A percentile compares a stretch with the other conserved stretches of the same genome.
Conservation (phyloP, 73 alveolate species). For the Symbiodinium natans region DNA sequence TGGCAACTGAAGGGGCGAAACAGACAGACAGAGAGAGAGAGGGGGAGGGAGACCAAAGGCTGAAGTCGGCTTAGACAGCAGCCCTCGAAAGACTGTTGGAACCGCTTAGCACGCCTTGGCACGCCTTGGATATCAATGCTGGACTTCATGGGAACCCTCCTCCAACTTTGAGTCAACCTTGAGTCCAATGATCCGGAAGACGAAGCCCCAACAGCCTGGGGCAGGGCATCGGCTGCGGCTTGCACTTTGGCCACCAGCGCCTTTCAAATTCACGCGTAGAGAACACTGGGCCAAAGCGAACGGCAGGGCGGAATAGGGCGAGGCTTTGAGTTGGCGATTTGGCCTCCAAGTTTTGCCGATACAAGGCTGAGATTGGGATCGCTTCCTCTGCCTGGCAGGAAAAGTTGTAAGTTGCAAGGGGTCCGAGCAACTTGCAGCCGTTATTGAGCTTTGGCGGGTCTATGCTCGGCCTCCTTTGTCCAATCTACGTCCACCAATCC, state of each 20-base stretch:
- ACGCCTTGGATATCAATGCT: too few relatives aligned
- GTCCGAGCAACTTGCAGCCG: neutral
- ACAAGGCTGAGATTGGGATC: conserved; percentile 72
- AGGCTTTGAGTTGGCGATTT: too few relatives aligned
- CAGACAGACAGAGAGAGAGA: neutral
- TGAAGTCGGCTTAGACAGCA: neutral
- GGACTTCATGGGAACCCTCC: too few relatives aligned
- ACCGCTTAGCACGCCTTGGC: too few relatives aligned
- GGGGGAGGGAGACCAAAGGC: neutral
- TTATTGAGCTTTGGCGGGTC: too few relatives aligned
- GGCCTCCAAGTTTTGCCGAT: conserved; percentile 40
- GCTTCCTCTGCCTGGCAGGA: conserved; percentile 77
- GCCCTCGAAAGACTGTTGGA: neutral
- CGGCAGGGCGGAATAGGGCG: too few relatives aligned
- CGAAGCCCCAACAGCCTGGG: neutral
- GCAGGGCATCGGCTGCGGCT: neutral
- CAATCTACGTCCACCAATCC: conserved; percentile 85
- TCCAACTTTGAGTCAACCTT: too few relatives aligned
- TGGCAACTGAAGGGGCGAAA: conserved; percentile 14
- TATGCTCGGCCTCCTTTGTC: conserved; percentile 83
- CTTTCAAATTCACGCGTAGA: too few relatives aligned
- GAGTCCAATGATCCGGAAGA: too few relatives aligned
- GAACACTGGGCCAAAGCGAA: too few relatives aligned
- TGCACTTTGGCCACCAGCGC: neutral
- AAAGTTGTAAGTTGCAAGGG: too few relatives aligned